Conservation (phyloP, 1,284 basidiomycete species). For the Cryptococcus sp. region DNA sequence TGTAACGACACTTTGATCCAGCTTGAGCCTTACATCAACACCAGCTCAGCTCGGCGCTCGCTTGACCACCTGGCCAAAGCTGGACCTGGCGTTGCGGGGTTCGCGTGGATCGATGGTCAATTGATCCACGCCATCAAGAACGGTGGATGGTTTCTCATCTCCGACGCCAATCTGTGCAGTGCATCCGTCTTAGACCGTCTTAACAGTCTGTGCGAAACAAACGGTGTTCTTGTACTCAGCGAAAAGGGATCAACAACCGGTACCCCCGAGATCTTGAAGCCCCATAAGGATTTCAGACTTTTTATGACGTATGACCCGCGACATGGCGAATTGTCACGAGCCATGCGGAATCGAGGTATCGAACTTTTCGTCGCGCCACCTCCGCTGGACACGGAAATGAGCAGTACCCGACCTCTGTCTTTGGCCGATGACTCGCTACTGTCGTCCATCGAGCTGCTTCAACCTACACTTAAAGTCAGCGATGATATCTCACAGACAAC, state of each 20-base stretch:
- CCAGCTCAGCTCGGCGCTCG: conserved; percentile 30
- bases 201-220: conserved; percentile 91
- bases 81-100: conserved; percentile 58
- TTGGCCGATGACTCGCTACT: conserved; percentile 23
- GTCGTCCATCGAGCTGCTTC: not conserved
- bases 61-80: conserved; percentile 50
- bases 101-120: conserved; percentile 98
- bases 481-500: not conserved
- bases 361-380: conserved; percentile 62
- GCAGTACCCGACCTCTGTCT: not conserved
- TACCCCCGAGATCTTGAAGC: conserved; percentile 70
- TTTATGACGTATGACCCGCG: conserved; percentile 93
- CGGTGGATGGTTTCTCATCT: conserved; percentile 89
- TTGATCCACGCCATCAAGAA: conserved; percentile 80
- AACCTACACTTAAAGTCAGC: not conserved
- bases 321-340: conserved; percentile 90
- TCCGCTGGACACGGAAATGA: not conserved
- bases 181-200: conserved; percentile 95
- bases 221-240: conserved; percentile 78
- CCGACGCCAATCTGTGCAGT: conserved; percentile 92
- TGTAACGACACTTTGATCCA: conserved; percentile 6
- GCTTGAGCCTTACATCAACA: conserved; percentile 18
- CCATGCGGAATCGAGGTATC: conserved; percentile 97
- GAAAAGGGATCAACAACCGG: conserved; percentile 86
- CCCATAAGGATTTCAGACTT: conserved; percentile 86